A percentile compares a stretch with the other conserved stretches of the same genome.
Evolutionary conservation across 1,284 basidiomycete genomes (phyloP).

Genomic region (Thelephora terrestris): DNA sequence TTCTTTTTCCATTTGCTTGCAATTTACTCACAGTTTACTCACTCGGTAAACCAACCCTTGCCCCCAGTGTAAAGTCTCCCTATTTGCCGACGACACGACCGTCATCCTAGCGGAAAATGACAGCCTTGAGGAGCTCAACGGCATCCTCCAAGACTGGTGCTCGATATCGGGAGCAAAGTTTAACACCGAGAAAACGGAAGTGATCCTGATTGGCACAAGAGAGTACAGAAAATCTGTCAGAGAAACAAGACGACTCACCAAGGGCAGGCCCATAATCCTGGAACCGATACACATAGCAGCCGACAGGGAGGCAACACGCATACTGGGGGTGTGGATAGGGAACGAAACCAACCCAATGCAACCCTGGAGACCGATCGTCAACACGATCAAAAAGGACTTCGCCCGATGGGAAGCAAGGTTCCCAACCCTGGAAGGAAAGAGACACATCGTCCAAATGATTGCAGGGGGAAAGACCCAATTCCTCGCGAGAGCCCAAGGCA

Average conservation of each 20-base stretch:
- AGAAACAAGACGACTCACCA: neutral
- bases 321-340: constrained; percentile 22
- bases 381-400: constrained; percentile 5
- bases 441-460: neutral
- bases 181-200: constrained; percentile 3
- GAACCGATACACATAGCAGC: constrained; percentile 1
- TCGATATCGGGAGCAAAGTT: constrained; percentile 2
- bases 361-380: constrained; percentile 15
- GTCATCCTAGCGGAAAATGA: constrained; percentile 4
- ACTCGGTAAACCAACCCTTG: no score
- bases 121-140: neutral
- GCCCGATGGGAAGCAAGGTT: neutral
- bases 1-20: no score
- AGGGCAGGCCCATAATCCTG: no score
- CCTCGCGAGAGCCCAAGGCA: neutral
- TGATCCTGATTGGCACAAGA: constrained; percentile 1
- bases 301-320: constrained; percentile 8
- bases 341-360: constrained; percentile 9
- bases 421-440: neutral
- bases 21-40: no score
- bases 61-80: no score
- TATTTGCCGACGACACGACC: constrained; percentile 8
- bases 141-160: no score
- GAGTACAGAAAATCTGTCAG: neutral
- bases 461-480: neutral